Conservation (phyloP, 2,329 filamentous ascomycete genomes). For the Trichoderma semiorbis region DNA sequence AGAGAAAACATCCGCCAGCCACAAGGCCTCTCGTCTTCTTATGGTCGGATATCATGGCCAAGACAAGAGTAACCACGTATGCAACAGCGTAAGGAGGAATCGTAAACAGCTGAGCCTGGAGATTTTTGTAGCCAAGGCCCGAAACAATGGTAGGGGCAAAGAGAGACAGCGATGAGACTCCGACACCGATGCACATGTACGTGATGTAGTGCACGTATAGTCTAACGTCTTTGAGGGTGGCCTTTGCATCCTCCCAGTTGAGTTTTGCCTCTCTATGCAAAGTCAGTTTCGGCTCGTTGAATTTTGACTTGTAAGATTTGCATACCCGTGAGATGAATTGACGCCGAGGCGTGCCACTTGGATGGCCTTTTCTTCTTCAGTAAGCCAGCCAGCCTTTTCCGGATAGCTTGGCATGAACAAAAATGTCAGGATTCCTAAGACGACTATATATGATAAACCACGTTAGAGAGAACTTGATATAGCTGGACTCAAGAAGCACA, state of each 20-base stretch:
- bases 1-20: not conserved
- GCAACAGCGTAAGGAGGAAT: slow-evolving; percentile 27
- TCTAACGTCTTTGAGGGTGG: not conserved
- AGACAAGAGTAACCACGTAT: not conserved
- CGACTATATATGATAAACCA: not conserved
- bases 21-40: not conserved
- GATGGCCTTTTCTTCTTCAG: slow-evolving; percentile 2
- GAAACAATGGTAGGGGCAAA: slow-evolving; percentile 27
- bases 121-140: slow-evolving; percentile 24
- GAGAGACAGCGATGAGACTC: slow-evolving; percentile 23
- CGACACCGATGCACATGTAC: not conserved
- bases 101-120: slow-evolving; percentile 26
- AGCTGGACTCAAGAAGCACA: too few species aligned
- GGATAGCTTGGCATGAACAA: not conserved
- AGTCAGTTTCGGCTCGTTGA: not conserved
- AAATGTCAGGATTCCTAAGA: not conserved
- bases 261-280: not conserved
- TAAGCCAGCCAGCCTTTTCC: not conserved
- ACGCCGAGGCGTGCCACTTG: not conserved
- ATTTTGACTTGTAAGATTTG: not conserved
- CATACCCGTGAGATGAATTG: not conserved
- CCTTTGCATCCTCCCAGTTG: slow-evolving; percentile 5
- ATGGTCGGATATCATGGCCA: not conserved
- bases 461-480: not conserved
- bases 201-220: not conserved